Base-by-base conservation (phyloP, 2,329 filamentous ascomycete species). In the Clonostachys rhizophaga region DNA sequence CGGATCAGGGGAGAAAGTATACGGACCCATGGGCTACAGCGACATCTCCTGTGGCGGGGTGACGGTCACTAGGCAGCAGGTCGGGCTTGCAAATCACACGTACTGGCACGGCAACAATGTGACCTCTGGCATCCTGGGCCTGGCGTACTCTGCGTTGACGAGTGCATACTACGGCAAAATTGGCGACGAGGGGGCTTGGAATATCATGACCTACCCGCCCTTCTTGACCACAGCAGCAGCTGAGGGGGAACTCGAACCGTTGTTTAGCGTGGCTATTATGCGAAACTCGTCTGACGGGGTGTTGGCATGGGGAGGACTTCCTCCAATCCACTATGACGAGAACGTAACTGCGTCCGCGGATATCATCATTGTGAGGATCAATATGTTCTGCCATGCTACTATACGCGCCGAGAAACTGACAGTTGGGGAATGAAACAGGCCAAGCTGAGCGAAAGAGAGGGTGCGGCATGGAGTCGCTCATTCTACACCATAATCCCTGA, bases 401-500 rank as follows among this genome's bases (percentile, higher is more conserved):
- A 6, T 34, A 34, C 24, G 2, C 24, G 24, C 8, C 24, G 9
- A 30, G 24, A 30, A 10, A 39, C 34, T 24, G 13, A 42, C 20
- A 43, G 16, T n/a, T 12, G 52, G 39, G 35, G 42, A 33, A 17
- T 11, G 20, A 37, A 5, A 17, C 43, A 79, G 75, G 69, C 72
- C 40, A 71, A 72, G 43, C 60, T 79, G 34, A 64, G 62, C 14
- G 57, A 58, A 6, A 55, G 64, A 17, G 55, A 62, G 3, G 62
- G 63, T 47, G 69, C 71, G 6, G 60, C 69, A 2, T 74, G 62
- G 59, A 58, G 68, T 49, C 72, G 73, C 49, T 77, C 75, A 3
- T 79, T 75, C 56, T 79, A 79, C 54, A 78, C 76, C 16, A 69
- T 79, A 47, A 61, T 78, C 43, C 71, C 72, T 1, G 72, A 76